Conservation (phyloP, 192 early-diverging fungal species). For the Coemansia sp. region DNA sequence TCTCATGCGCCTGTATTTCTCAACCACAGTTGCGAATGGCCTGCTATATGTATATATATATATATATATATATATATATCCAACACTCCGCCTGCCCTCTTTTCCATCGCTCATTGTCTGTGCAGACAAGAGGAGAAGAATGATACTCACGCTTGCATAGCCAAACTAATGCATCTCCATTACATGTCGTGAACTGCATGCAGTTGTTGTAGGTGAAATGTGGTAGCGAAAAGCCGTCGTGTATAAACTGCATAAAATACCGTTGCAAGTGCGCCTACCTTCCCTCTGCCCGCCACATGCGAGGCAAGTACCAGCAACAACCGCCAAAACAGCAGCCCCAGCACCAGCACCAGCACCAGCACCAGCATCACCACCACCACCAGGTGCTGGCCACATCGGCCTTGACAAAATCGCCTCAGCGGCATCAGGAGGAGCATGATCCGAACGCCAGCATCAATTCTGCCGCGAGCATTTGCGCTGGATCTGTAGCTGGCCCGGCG, state of each 20-base stretch:
- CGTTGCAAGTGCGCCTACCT: constrained; percentile 36
- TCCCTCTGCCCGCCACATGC: constrained; percentile 45
- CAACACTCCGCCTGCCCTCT: not conserved
- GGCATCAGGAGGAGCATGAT: constrained; percentile 4
- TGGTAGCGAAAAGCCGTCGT: constrained; percentile 51
- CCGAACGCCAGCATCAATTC: not conserved
- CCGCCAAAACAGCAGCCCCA: constrained; percentile 4
- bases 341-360: constrained; percentile 15
- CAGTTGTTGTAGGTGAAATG: constrained; percentile 41
- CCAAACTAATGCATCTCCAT: not conserved
- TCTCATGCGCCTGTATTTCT: too few species aligned
- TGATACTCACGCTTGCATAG: not conserved
- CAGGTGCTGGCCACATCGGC: constrained; percentile 6
- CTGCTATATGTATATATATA: too few species aligned
- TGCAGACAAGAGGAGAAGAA: not conserved
- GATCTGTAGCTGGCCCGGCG: not conserved
- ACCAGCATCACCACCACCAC: too few species aligned
- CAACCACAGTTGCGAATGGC: too few species aligned
- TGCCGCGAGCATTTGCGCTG: not conserved
- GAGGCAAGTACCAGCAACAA: constrained; percentile 14
- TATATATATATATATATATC: too few species aligned
- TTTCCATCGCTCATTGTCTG: constrained; percentile 3
- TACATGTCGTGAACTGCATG: not conserved
- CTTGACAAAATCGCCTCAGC: not conserved
- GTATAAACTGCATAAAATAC: constrained; percentile 49